Conservation (phyloP, 2,329 filamentous ascomycete species). For the Juglanconis oblonga region DNA sequence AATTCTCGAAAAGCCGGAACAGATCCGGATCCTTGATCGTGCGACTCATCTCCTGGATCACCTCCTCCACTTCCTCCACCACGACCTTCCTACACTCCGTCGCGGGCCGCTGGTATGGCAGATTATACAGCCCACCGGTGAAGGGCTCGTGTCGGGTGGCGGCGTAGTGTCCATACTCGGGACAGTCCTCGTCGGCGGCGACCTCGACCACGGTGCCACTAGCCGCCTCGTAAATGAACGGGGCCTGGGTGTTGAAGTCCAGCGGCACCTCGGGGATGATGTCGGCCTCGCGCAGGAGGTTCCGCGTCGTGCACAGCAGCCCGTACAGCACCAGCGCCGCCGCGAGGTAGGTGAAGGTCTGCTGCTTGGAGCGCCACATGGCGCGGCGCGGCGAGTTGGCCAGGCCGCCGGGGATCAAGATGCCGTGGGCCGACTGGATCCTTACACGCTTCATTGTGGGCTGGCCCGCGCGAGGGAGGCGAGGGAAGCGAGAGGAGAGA, state of each 20-base stretch:
- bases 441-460: constrained; percentile 16
- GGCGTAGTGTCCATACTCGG: constrained; percentile 29
- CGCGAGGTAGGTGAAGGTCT: constrained; percentile 10
- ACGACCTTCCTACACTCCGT: constrained; percentile 70
- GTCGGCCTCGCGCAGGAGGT: constrained; percentile 10
- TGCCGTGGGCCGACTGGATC: constrained; percentile 18
- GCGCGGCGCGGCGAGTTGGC: constrained; percentile 10
- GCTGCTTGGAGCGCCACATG: constrained; percentile 17
- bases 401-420: constrained; percentile 16
- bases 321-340: constrained; percentile 15
- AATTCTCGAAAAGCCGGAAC: constrained; percentile 73
- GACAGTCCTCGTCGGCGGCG: constrained; percentile 22
- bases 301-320: constrained; percentile 10
- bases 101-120: constrained; percentile 51
- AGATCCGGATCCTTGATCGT: constrained; percentile 50
- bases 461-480: neutral
- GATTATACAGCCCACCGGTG: constrained; percentile 28
- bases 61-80: constrained; percentile 66
- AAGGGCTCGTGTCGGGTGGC: constrained; percentile 27
- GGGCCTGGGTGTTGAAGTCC: neutral
- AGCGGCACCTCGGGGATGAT: neutral
- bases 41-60: constrained; percentile 46
- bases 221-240: neutral
- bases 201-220: constrained; percentile 2
- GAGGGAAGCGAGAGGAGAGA: neutral